Conservation (phyloP, 2,329 filamentous ascomycete species). For the Colletotrichum sansevieriae region DNA sequence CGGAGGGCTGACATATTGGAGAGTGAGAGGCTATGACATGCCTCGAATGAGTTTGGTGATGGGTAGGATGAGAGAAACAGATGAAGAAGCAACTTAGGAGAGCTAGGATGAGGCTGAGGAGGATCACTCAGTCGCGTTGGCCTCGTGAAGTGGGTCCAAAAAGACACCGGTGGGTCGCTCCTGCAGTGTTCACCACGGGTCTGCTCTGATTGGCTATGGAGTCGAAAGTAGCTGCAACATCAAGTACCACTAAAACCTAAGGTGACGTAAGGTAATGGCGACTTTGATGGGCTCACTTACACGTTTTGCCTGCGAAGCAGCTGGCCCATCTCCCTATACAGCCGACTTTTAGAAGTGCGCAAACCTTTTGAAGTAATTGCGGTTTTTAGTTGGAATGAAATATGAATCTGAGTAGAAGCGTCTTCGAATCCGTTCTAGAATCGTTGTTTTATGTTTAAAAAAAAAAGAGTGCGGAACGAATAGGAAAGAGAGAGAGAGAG, state of each 20-base stretch:
- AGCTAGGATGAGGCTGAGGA: constrained; percentile 40
- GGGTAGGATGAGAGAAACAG: constrained; percentile 20
- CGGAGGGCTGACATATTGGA: constrained; percentile 56
- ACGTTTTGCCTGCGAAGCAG: too few relatives aligned
- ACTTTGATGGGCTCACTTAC: constrained; percentile 9
- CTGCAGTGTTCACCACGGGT: constrained; percentile 1
- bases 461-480: too few relatives aligned
- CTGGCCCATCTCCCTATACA: too few relatives aligned
- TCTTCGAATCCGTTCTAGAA: too few relatives aligned
- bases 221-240: background rate
- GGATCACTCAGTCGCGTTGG: constrained; percentile 39
- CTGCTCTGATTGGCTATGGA: constrained; percentile 19
- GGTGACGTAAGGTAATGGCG: background rate
- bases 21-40: constrained; percentile 40
- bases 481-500: too few relatives aligned
- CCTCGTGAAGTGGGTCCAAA: constrained; percentile 31
- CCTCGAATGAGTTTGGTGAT: constrained; percentile 32
- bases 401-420: too few relatives aligned
- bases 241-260: accelerated
- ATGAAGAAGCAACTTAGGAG: constrained; percentile 23
- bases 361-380: background rate
- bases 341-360: too few relatives aligned
- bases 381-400: too few relatives aligned
- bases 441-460: too few relatives aligned
- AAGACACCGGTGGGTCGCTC: constrained; percentile 10